Base-by-base conservation (phyloP, 192 early-diverging fungal genomes). In the Dissophora ornata region DNA sequence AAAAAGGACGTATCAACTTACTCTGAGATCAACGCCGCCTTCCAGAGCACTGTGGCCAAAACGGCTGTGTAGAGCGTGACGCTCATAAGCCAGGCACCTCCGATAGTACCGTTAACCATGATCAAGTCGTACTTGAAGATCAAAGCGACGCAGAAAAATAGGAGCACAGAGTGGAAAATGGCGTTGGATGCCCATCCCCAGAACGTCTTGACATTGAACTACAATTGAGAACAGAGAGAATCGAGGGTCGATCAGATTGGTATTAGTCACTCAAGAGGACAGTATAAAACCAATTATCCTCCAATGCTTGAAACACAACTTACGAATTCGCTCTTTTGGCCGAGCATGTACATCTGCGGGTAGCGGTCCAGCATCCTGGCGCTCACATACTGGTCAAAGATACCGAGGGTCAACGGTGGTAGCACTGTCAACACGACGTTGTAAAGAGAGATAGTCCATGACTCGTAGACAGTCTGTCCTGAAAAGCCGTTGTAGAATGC, bases 391-490 rank as follows among this genome's bases (percentile, higher is more conserved):
- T 97, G 96, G 80, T 99, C 97, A 84, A 99, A 99, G n/a, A 97
- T 90, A 56, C 97, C 97, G 49, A 99, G 95, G 19, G 90, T 92
- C 69, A 98, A 84, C 2, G 97, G 97, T 40, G 97, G 95, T 81
- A 97, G 86, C 38, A 97, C 90, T 0, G 96, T 95, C 70, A 99
- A 97, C 49, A 92, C 90, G 26, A 99, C 93, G 65, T 96, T 99
- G 81, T 95, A 99, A 49, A 92, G 89, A 0, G 95, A 92, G 62
- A 95, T 92, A 0, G 95, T 97, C 97, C 97, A 99, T 58, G 96
- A 96, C 81, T 99, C 97, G 80, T 97, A 99, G 7, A 99, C 80
- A 18, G 97, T 98, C 84, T 96, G 90, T 11, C 97, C 97, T 28
- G 96, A 98, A 64, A 97, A 98, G 7, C 94, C 93, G 70, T 97